phyloP scores from a whole-genome alignment of 352 stramenopile genomes.

The Phytophthora pisi region DNA sequence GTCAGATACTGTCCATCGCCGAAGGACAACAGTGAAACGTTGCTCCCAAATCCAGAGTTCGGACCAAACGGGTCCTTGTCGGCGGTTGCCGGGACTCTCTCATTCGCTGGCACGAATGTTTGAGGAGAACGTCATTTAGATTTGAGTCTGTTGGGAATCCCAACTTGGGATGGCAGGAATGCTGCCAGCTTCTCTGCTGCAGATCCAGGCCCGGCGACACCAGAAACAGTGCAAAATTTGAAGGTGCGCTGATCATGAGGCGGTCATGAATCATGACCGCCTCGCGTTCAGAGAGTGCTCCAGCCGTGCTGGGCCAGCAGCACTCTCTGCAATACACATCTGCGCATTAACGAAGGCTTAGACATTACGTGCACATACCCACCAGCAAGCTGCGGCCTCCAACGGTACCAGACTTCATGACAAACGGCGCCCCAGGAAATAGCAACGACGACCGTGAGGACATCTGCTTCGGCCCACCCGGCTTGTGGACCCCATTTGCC shows the following conservation, averaged over 20 bases:
- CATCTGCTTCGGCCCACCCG: not conserved
- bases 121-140: constrained; percentile 20
- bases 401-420: not conserved
- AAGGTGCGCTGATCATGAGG: not conserved
- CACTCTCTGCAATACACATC: not conserved
- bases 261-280: not conserved
- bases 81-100: no score
- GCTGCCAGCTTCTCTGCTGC: constrained; percentile 1
- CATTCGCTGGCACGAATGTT: not conserved
- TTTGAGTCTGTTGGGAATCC: constrained; percentile 8
- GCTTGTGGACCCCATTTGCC: not conserved
- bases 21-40: not conserved
- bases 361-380: no score
- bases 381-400: no score
- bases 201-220: not conserved
- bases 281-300: not conserved
- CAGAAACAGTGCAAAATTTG: constrained; percentile 3
- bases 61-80: not conserved
- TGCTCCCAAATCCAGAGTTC: not conserved
- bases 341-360: no score
- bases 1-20: not conserved
- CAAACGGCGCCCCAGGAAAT: not conserved
- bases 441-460: not conserved
- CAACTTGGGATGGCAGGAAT: no score
- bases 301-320: not conserved